Base-by-base conservation (phyloP, 371 early-diverging fungal species). In the Massospora cicadina region DNA sequence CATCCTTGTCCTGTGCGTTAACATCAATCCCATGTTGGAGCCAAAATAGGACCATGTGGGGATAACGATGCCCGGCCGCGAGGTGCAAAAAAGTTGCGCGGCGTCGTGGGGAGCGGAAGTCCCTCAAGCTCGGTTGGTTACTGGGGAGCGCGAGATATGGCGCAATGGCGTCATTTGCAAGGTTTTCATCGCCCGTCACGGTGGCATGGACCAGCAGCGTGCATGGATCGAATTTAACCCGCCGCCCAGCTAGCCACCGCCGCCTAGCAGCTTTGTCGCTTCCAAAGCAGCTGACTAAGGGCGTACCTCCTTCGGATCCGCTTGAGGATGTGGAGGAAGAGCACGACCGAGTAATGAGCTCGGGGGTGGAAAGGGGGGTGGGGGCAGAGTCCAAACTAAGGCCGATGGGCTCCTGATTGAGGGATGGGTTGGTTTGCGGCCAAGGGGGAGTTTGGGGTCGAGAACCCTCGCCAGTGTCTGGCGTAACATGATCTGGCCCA, bases 21-120 rank as follows among this genome's bases (percentile, higher is more conserved):
- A 80, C 75, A 27, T 65, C 58, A 1, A 75, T 72, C 2, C 70
- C 70, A 0, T 65, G 66, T 3, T 71, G 66, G 32, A 83, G 63
- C 61, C 81, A 67, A 54, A 74, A 66, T 56, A 67, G 66, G 10
- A 74, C 77, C 31, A 78, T 70, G 3, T 68, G 73, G 59, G 74
- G 33, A 55, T 80, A 76, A 28, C 79, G 78, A 60, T 80, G 72
- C 0, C 75, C 74, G 26, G 79, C 78, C 0, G 82, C 81, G 54
- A 78, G 67, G 66, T 83, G 84, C 3, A 83, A 64, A 1, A 78
- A 73, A 12, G 74, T 75, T 55, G 80, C 68, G 57, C 73, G 65
- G 66, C 69, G 75, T 66, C 67, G 71, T 65, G 64, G 77, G 63
- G 71, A 73, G 67, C 2, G 24, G 28, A 27, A 65, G 24, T 65